Evolutionary conservation across 495 filamentous ascomycete genomes (phyloP).

Genomic region (Mytilinidion resinicola): DNA sequence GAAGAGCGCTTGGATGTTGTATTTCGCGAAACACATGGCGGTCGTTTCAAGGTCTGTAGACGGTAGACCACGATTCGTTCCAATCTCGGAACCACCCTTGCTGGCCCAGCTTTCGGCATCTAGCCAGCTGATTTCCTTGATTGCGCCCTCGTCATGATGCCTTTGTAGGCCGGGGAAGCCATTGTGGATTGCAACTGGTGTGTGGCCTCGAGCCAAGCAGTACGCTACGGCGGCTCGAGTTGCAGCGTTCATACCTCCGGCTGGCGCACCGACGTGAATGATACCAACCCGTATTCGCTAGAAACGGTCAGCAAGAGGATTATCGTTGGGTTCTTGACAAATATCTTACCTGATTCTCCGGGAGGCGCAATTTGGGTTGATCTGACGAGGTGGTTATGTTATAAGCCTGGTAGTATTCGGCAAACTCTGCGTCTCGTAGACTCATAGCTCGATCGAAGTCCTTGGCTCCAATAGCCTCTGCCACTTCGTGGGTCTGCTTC

Average conservation of each 20-base stretch:
- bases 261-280: conserved; percentile 94
- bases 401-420: conserved; percentile 84
- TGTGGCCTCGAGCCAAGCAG: conserved; percentile 88
- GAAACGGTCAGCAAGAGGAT: not conserved
- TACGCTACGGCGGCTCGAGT: conserved; percentile 94
- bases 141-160: conserved; percentile 82
- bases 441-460: conserved; percentile 82
- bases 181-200: conserved; percentile 87
- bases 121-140: conserved; percentile 82
- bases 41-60: conserved; percentile 73
- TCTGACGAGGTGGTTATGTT: conserved; percentile 76
- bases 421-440: conserved; percentile 86
- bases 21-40: conserved; percentile 77
- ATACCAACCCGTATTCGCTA: conserved; percentile 90
- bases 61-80: conserved; percentile 90
- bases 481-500: conserved; percentile 71
- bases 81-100: conserved; percentile 95
- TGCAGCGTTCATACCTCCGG: conserved; percentile 98
- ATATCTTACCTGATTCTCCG: conserved; percentile 61
- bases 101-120: conserved; percentile 93
- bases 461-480: conserved; percentile 68
- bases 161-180: conserved; percentile 92
- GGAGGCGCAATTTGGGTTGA: conserved; percentile 55
- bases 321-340: not conserved
- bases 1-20: conserved; percentile 86